These are phyloP conservation scores for Lachnellula occidentalis DNA, from an alignment of 2,329 filamentous ascomycete genomes.

Conservation along the genomic window DNA sequence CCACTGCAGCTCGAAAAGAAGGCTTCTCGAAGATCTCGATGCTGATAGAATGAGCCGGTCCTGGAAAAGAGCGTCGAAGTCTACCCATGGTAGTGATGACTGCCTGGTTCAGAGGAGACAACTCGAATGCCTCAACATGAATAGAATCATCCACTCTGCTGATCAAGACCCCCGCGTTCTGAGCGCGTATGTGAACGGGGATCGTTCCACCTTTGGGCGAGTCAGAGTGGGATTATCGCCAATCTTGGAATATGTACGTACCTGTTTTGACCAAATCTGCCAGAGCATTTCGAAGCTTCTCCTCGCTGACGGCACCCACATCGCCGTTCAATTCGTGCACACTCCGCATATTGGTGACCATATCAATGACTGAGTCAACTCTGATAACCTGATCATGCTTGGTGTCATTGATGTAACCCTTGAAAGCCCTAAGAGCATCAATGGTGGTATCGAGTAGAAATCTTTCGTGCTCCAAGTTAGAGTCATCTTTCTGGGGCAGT, in stretches of 20 bases:
- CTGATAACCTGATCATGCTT: background rate
- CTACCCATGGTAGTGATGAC: conserved; percentile 36
- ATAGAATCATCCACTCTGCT: conserved; percentile 17
- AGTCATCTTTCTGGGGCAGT: conserved; percentile 36
- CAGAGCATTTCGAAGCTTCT: conserved; percentile 5
- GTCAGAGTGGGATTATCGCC: background rate
- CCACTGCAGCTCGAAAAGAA: conserved; percentile 4
- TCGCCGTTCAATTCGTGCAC: background rate
- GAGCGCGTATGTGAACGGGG: conserved; percentile 36
- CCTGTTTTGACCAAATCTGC: background rate
- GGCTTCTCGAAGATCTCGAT: conserved; percentile 19
- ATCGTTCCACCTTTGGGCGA: background rate
- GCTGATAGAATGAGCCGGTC: conserved; percentile 32
- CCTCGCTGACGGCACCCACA: conserved; percentile 7
- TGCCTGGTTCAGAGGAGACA: conserved; percentile 36
- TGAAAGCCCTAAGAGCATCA: background rate
- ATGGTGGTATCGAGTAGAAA: background rate
- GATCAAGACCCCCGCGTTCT: conserved; percentile 44
- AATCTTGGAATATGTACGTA: background rate
- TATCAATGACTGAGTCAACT: conserved; percentile 1
- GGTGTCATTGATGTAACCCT: background rate
- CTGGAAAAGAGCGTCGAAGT: conserved; percentile 41
- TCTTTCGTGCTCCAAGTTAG: conserved; percentile 6
- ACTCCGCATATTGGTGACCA: conserved; percentile 1
- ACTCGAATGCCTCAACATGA: conserved; percentile 41